Evolutionary conservation across 2,329 filamentous ascomycete genomes (phyloP).

Genomic region (Phaeosphaeria sp.): DNA sequence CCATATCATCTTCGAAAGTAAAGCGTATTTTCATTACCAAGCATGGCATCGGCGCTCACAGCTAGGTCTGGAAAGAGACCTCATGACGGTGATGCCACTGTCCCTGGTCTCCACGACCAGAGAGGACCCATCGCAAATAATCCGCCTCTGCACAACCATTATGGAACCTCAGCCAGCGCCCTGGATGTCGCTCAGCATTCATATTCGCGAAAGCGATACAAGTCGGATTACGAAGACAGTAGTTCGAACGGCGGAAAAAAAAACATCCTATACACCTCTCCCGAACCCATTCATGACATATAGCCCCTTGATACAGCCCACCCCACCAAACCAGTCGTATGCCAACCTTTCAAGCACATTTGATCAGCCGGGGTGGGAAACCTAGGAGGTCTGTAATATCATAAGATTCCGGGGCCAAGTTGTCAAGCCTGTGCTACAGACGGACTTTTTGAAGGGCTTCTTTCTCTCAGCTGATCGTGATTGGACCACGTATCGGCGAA

Average conservation of each 20-base stretch:
- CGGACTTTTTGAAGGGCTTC: slow-evolving; percentile 69
- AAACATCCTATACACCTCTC: no score
- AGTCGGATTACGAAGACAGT: no score
- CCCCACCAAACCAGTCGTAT: no score
- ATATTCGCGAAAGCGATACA: no score
- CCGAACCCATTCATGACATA: no score
- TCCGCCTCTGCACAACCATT: no score
- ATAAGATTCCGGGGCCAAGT: background rate
- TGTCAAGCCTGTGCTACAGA: background rate
- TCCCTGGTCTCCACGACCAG: background rate
- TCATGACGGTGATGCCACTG: background rate
- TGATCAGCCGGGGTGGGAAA: background rate
- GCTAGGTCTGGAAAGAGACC: background rate
- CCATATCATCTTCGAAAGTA: background rate
- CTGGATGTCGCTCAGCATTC: no score
- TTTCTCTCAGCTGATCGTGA: slow-evolving; percentile 75
- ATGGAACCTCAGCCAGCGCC: no score
- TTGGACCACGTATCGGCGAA: slow-evolving; percentile 89
- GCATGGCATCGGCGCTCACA: background rate
- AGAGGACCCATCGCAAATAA: no score
- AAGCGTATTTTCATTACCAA: background rate
- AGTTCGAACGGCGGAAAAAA: no score
- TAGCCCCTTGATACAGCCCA: no score
- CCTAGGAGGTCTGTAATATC: background rate
- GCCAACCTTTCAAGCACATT: no score